Conservation (phyloP, 805 yeast genomes). For the Ogataea wickerhamii region DNA sequence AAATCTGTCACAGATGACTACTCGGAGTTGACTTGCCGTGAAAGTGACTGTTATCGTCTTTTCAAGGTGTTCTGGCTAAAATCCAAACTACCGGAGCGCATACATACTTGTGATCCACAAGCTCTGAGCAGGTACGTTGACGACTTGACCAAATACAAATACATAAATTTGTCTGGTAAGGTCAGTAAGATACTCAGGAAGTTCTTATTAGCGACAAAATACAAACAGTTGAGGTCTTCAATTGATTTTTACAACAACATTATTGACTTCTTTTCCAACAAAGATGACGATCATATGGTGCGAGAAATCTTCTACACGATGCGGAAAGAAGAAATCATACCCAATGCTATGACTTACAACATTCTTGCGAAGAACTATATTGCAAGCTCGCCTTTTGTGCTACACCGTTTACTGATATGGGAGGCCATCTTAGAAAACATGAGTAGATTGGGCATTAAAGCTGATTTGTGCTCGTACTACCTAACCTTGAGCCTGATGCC, state of each 20-base stretch:
- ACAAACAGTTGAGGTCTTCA: constrained; percentile 5
- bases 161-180: constrained; percentile 14
- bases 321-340: constrained; percentile 18
- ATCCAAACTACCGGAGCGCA: constrained; percentile 8
- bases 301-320: constrained; percentile 39
- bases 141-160: constrained; percentile 15
- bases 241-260: constrained; percentile 14
- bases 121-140: constrained; percentile 10
- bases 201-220: constrained; percentile 8
- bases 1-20: constrained; percentile 9
- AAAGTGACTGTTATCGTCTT: constrained; percentile 10
- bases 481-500: constrained; percentile 21
- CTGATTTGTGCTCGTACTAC: constrained; percentile 22
- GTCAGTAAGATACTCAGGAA: constrained; percentile 14
- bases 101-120: constrained; percentile 4
- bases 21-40: constrained; percentile 7
- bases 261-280: constrained; percentile 36
- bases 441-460: constrained; percentile 10
- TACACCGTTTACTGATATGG: constrained; percentile 19
- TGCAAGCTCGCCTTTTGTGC: constrained; percentile 4
- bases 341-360: constrained; percentile 23
- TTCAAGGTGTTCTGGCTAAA: constrained; percentile 17
- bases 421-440: constrained; percentile 14
- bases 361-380: constrained; percentile 22
- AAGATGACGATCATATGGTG: constrained; percentile 39